A percentile compares a stretch with the other conserved stretches of the same genome.
phyloP scores from a whole-genome alignment of 306 rosid species.

The Lupinus albus region DNA sequence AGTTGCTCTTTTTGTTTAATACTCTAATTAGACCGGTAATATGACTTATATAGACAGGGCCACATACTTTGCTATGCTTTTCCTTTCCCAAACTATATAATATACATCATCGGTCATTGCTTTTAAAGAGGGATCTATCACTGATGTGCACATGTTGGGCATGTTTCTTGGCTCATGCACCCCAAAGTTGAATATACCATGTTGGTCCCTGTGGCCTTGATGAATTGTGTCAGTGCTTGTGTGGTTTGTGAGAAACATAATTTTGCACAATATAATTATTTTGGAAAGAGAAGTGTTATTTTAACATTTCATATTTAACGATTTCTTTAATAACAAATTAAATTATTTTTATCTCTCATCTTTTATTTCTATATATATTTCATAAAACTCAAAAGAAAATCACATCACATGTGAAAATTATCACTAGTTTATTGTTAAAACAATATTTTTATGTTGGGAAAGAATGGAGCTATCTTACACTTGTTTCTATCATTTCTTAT shows the following conservation, averaged over 20 bases:
- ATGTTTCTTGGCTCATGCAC: not conserved
- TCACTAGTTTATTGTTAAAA: no score
- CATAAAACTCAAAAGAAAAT: no score
- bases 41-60: not conserved
- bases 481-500: no score
- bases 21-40: constrained; percentile 7
- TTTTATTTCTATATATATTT: no score
- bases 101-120: not conserved
- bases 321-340: no score
- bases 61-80: not conserved
- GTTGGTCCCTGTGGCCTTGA: not conserved
- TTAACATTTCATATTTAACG: no score
- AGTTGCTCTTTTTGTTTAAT: not conserved
- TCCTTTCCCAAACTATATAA: not conserved
- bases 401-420: no score
- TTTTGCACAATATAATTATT: no score
- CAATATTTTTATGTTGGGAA: no score
- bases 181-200: not conserved
- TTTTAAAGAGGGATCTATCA: constrained; percentile 5
- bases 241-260: constrained; percentile 11
- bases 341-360: no score
- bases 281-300: no score
- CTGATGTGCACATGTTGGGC: not conserved
- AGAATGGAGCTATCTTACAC: no score
- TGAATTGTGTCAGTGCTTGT: not conserved